phyloP scores from a whole-genome alignment of 768 basidiomycete genomes.

The Porpolomopsis calyptriformis region DNA sequence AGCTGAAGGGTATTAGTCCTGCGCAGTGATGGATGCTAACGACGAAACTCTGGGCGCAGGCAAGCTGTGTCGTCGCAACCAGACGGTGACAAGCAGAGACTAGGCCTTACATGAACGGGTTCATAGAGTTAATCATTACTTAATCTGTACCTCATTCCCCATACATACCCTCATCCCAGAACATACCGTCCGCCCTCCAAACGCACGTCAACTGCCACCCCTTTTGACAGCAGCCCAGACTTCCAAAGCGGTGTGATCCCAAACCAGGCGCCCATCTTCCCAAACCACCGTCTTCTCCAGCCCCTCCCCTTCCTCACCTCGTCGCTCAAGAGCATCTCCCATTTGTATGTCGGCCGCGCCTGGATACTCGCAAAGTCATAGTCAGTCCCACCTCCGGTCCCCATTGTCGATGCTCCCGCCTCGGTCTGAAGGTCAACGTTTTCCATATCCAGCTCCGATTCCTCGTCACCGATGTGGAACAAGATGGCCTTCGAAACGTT shows the following conservation, averaged over 20 bases:
- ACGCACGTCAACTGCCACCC: slow-evolving; percentile 49
- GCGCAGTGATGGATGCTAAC: background rate
- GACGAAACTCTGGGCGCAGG: background rate
- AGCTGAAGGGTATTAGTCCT: background rate
- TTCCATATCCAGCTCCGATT: slow-evolving; percentile 49
- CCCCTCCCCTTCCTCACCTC: slow-evolving; percentile 29
- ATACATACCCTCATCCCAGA: no score
- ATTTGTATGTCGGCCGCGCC: slow-evolving; percentile 51
- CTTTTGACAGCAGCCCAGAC: slow-evolving; percentile 37
- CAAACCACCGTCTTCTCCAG: slow-evolving; percentile 29
- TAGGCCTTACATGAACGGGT: no score
- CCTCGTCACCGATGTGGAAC: slow-evolving; percentile 49
- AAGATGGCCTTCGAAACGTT: slow-evolving; percentile 38
- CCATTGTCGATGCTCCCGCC: slow-evolving; percentile 42
- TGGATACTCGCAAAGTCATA: slow-evolving; percentile 53
- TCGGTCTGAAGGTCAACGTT: slow-evolving; percentile 47
- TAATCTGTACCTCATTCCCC: no score
- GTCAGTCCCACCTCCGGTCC: slow-evolving; percentile 63
- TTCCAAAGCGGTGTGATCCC: slow-evolving; percentile 58
- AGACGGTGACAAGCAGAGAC: no score
- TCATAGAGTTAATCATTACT: no score
- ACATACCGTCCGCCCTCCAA: slow-evolving; percentile 52
- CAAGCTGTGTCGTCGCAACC: no score
- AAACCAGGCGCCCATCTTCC: slow-evolving; percentile 59
- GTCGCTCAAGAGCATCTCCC: slow-evolving; percentile 60